Base-by-base conservation (phyloP, 768 basidiomycete genomes). In the Myochromella boudieri region DNA sequence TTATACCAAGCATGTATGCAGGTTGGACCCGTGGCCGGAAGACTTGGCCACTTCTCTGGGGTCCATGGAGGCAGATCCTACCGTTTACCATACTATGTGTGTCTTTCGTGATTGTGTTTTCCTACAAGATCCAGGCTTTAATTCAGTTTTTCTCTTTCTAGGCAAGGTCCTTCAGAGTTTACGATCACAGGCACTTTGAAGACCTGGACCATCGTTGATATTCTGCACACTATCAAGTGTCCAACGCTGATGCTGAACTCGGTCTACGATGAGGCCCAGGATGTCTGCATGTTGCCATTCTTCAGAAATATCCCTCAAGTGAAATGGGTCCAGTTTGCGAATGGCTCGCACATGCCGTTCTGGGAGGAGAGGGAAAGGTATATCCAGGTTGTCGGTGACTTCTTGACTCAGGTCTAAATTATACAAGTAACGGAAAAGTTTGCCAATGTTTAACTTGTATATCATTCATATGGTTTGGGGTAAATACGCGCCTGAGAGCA, bases 191-290 rank as follows among this genome's bases (percentile, higher is more conserved):
- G 55, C 1, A 53, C 46, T 3, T 44, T 56, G 39, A 74, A 72
- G 56, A 54, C 63, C 1, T 82, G 81, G 80, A 61, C 65, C 14
- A 69, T 77, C 42, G 54, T 77, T 9, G 69, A 74, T 32, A 62
- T 69, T 11, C 56, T 79, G 8, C 66, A 68, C 48, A 68, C 62
- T 3, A 74, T 80, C 26, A 27, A 48, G 6, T 60, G 60, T 6
- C 64, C 72, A 1, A 72, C 71, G 0, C 58, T 81, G 37, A 41
- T 72, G 29, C 66, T 74, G 36, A 77, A 75, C 49, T 75, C 76
- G 5, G 55, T 53, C 12, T 59, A 67, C 39, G 77, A 81, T 54
- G 63, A 68, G 18, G 66, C 68, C 6, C 65, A 69, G 44, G 75
- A 77, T 58, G 62, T 58, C 27, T 64, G 65, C 12, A 57, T 71